A percentile compares a stretch with the other conserved stretches of the same genome.
Evolutionary conservation across 2,329 filamentous ascomycete species (phyloP).

Genomic region (Exserohilum turcica): DNA sequence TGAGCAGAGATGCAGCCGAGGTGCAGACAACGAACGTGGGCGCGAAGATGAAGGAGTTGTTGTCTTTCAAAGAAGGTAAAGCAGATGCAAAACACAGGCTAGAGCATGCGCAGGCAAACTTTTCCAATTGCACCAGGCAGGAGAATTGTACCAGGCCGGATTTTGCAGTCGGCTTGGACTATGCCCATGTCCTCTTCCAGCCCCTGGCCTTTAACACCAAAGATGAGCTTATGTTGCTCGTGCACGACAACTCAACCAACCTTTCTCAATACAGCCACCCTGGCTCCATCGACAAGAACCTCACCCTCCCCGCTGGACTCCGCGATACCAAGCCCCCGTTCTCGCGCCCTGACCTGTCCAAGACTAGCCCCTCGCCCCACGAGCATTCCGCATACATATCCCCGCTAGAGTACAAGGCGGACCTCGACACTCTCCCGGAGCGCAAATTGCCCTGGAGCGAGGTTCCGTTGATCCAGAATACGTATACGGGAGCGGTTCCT

Average conservation of each 20-base stretch:
- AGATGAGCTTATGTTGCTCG: constrained; percentile 35
- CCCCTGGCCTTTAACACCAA: constrained; percentile 32
- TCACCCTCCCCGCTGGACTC: constrained; percentile 49
- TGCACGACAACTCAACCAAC: constrained; percentile 43
- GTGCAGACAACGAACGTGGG: constrained; percentile 10
- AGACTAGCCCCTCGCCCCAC: constrained; percentile 36
- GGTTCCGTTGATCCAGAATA: constrained; percentile 55
- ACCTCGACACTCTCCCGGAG: constrained; percentile 52
- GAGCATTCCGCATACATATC: constrained; percentile 39
- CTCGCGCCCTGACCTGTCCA: constrained; percentile 34
- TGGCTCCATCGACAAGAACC: constrained; percentile 36
- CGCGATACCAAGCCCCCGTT: constrained; percentile 35
- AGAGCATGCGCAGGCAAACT: constrained; percentile 26
- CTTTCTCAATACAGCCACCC: constrained; percentile 44
- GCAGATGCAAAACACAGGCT: constrained; percentile 41
- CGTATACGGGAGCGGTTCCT: constrained; percentile 55
- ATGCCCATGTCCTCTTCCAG: constrained; percentile 56
- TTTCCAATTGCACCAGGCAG: constrained; percentile 47
- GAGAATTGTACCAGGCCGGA: constrained; percentile 55
- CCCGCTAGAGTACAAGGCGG: constrained; percentile 28
- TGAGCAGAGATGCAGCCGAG: constrained; percentile 51
- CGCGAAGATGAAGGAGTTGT: constrained; percentile 23
- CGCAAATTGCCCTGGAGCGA: constrained; percentile 51
- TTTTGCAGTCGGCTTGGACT: constrained; percentile 59
- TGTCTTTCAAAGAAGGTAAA: constrained; percentile 40